These are phyloP conservation scores for Piper longum DNA, from an alignment of 164 flowering plant genomes.

Conservation along the genomic window DNA sequence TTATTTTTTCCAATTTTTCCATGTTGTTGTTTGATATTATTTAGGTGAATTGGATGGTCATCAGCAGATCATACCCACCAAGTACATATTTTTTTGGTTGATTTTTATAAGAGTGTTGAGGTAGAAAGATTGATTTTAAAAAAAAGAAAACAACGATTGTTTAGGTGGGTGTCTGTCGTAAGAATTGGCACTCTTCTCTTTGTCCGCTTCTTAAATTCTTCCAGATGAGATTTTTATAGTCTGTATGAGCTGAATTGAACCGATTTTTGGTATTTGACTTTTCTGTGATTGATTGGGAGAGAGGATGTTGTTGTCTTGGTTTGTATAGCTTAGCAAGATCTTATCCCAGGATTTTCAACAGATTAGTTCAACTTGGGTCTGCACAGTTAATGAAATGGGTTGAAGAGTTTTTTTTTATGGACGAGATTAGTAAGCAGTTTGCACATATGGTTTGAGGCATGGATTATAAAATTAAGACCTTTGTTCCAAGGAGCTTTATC, in stretches of 20 bases:
- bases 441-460: too few species aligned
- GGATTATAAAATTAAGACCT: too few species aligned
- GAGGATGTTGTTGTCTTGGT: not conserved
- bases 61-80: too few species aligned
- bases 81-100: too few species aligned
- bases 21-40: too few species aligned
- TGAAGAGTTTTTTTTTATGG: not conserved
- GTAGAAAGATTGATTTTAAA: constrained; percentile 5
- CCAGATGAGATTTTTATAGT: not conserved
- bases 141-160: not conserved
- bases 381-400: too few species aligned
- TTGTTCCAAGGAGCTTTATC: not conserved
- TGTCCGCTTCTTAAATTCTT: not conserved
- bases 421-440: not conserved
- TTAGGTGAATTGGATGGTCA: too few species aligned
- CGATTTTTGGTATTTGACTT: not conserved
- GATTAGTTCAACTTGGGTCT: too few species aligned
- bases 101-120: too few species aligned
- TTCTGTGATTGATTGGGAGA: not conserved
- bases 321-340: not conserved
- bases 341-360: too few species aligned
- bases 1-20: too few species aligned
- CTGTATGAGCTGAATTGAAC: not conserved
- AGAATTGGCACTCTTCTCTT: not conserved
- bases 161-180: constrained; percentile 1